A percentile compares a stretch with the other conserved stretches of the same genome.
Conservation (phyloP, 176 grass and related monocot species). For the Ensete ventricosum region DNA sequence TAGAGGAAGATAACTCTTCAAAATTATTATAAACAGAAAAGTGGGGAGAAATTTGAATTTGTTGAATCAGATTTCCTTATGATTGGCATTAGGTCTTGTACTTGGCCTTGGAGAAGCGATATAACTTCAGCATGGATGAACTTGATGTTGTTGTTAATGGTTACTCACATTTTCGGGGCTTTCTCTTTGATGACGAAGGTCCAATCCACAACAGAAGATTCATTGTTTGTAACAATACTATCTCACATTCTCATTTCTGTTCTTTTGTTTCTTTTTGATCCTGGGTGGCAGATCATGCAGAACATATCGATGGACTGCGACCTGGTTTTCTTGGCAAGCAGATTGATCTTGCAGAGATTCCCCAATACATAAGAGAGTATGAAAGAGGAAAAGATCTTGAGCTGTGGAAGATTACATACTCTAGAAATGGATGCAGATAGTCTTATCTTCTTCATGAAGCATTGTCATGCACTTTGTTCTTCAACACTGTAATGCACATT, state of each 20-base stretch:
- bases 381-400: slow-evolving; percentile 64
- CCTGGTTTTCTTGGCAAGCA: slow-evolving; percentile 37
- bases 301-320: neutral
- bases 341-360: slow-evolving; percentile 43
- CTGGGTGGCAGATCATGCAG: slow-evolving; percentile 16
- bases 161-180: slow-evolving; percentile 57
- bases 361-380: slow-evolving; percentile 71
- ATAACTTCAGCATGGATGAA: slow-evolving; percentile 79
- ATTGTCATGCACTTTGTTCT: neutral
- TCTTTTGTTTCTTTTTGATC: neutral
- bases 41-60: neutral
- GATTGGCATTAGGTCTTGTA: slow-evolving; percentile 45
- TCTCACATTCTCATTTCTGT: neutral
- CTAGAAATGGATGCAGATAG: neutral
- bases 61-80: slow-evolving; percentile 12
- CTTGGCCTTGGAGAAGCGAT: slow-evolving; percentile 85
- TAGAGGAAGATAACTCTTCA: neutral
- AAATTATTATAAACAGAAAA: neutral
- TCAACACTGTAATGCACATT: neutral
- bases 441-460: too few species aligned
- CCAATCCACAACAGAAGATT: neutral
- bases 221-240: neutral
- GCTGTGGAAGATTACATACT: slow-evolving; percentile 52
- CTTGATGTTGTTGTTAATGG: slow-evolving; percentile 72
- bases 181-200: slow-evolving; percentile 39